Evolutionary conservation across 1,284 basidiomycete genomes (phyloP).

Genomic region (Inonotus obliquus): DNA sequence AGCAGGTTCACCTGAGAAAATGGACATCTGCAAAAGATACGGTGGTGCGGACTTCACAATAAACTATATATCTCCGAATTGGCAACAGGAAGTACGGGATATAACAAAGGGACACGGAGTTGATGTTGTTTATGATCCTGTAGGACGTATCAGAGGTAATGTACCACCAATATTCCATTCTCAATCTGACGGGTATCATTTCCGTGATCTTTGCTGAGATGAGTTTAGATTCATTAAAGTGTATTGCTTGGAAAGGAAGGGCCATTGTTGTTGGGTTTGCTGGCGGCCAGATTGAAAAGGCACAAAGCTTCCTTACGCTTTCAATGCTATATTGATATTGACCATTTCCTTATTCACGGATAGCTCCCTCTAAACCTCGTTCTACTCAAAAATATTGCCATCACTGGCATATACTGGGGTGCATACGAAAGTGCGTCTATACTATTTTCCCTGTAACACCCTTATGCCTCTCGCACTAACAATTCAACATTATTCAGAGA

Average conservation of each 20-base stretch:
- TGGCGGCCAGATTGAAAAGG: conserved; percentile 85
- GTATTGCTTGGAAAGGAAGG: conserved; percentile 92
- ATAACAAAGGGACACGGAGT: conserved; percentile 71
- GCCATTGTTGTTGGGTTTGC: conserved; percentile 92
- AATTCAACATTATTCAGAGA: conserved; percentile 37
- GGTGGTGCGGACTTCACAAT: conserved; percentile 70
- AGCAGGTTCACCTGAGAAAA: conserved; percentile 63
- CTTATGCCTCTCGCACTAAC: neutral
- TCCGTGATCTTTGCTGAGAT: conserved; percentile 1
- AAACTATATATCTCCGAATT: conserved; percentile 61
- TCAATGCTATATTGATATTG: neutral
- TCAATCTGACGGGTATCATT: no score
- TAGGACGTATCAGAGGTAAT: conserved; percentile 69
- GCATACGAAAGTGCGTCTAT: conserved; percentile 59
- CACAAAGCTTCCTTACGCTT: conserved; percentile 28
- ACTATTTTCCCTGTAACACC: neutral
- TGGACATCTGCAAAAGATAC: conserved; percentile 56
- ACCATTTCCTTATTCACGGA: neutral
- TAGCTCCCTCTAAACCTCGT: conserved; percentile 86
- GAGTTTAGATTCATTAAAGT: conserved; percentile 71
- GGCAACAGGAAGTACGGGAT: conserved; percentile 72
- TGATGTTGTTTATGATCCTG: conserved; percentile 88
- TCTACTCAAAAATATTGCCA: conserved; percentile 80
- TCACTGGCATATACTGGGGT: conserved; percentile 85
- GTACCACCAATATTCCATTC: neutral